phyloP scores from a whole-genome alignment of 371 early-diverging fungal species.

The Rhizopus arrhizus region DNA sequence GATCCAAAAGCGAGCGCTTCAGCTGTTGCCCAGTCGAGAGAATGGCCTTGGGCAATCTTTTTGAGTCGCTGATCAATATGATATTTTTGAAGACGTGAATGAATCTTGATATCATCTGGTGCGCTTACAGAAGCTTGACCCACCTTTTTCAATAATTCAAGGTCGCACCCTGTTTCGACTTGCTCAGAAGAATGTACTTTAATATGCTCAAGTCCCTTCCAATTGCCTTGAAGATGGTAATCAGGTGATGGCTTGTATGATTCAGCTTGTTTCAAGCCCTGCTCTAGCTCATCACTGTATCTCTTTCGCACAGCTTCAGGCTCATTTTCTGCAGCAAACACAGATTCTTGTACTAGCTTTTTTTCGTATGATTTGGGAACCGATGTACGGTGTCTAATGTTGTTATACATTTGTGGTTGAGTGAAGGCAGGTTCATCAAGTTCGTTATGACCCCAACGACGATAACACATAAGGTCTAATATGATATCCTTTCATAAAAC shows the following conservation, averaged over 20 bases:
- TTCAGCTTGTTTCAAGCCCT: slow-evolving; percentile 60
- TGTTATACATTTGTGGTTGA: slow-evolving; percentile 95
- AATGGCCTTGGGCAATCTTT: slow-evolving; percentile 67
- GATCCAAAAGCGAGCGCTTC: slow-evolving; percentile 94
- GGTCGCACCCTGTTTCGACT: slow-evolving; percentile 60
- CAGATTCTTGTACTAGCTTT: slow-evolving; percentile 54
- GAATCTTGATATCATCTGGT: slow-evolving; percentile 69
- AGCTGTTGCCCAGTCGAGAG: slow-evolving; percentile 95
- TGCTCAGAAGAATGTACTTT: slow-evolving; percentile 27
- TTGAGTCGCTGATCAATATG: slow-evolving; percentile 82
- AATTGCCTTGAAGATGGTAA: slow-evolving; percentile 70
- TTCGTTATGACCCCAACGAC: slow-evolving; percentile 97
- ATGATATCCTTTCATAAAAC: slow-evolving; percentile 67
- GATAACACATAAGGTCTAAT: slow-evolving; percentile 90
- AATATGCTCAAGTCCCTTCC: slow-evolving; percentile 64
- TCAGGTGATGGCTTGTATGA: slow-evolving; percentile 33
- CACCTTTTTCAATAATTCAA: slow-evolving; percentile 63
- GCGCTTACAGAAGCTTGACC: slow-evolving; percentile 74
- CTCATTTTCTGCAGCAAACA: slow-evolving; percentile 41
- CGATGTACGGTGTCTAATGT: slow-evolving; percentile 79
- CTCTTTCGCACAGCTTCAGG: slow-evolving; percentile 55
- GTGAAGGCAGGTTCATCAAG: slow-evolving; percentile 97
- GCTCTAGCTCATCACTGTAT: slow-evolving; percentile 62
- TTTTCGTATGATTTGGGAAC: slow-evolving; percentile 85
- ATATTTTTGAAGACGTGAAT: slow-evolving; percentile 87